Evolutionary conservation across 2,329 filamentous ascomycete genomes (phyloP), one percentile per base, ranked within the genome.

Genomic region (Colletotrichum musicola): DNA sequence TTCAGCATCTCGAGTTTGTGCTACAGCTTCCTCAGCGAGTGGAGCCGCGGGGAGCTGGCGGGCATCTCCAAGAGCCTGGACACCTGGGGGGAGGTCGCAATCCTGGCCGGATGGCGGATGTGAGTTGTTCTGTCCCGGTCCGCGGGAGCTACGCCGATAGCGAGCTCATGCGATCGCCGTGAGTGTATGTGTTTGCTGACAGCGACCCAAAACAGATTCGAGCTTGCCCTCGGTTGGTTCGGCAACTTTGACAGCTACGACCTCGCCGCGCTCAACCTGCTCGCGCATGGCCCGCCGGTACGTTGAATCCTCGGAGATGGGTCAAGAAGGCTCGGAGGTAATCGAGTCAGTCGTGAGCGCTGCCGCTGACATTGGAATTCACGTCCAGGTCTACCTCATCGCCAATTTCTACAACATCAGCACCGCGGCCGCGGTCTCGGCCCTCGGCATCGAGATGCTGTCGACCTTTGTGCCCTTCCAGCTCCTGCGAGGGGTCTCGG

Each of bases 371-470:
- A 54, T 13, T 22, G 16, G 14, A 20, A 4, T 20, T 35, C 16
- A 54, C 67, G 12, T 47, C 42, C 72, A 90, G 88, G 88, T 92
- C 71, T 93, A 92, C 76, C 89, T 98, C 50, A 84, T 97, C 30
- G 85, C 85, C 35, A 89, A 89, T 60, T 97, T 97, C 83, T 97
- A 97, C 85, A 81, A 84, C 42, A 85, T 97, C 72, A 86, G 87
- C 27, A 82, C 87, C 27, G 79, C 83, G 61, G 91, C 92, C 0
- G 85, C 90, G 20, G 75, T 89, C 35, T 82, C 87, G 46, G 89
- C 89, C 42, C 85, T 94, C 58, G 78, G 81, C 40, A 91, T 95
- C 74, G 92, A 95, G 74, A 82, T 92, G 60, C 74, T 90, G 68
- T 89, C 93, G 3, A 88, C 89, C 49, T 90, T 90, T 49, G 76